Evolutionary conservation across 1,284 basidiomycete genomes (phyloP).

Genomic region (Erythrobasidium hasegawianum): DNA sequence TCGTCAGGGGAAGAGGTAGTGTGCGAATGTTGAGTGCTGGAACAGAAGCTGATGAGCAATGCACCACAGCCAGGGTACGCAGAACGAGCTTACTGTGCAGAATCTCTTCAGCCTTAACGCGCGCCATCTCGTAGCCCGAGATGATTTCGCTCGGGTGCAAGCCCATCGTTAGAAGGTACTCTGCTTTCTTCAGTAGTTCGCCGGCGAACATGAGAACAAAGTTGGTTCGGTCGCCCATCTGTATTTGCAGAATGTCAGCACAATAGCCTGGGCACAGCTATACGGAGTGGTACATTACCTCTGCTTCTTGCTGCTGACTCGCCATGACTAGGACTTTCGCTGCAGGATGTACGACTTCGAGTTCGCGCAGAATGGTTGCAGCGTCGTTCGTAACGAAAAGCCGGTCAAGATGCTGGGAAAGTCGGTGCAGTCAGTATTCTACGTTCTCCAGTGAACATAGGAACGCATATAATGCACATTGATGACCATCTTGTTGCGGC

Average conservation of each 20-base stretch:
- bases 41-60: no score
- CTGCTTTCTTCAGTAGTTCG: slow-evolving; percentile 90
- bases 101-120: slow-evolving; percentile 76
- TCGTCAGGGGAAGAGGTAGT: slow-evolving; percentile 74
- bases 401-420: slow-evolving; percentile 68
- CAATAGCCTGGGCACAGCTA: no score
- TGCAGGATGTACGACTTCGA: slow-evolving; percentile 97
- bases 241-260: background rate
- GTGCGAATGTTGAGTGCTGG: slow-evolving; percentile 49
- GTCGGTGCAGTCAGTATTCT: background rate
- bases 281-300: no score
- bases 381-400: slow-evolving; percentile 98
- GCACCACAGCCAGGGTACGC: background rate
- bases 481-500: slow-evolving; percentile 91
- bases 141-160: slow-evolving; percentile 86
- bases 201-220: slow-evolving; percentile 92
- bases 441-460: no score
- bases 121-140: slow-evolving; percentile 93
- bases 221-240: slow-evolving; percentile 97
- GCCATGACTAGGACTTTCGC: slow-evolving; percentile 98
- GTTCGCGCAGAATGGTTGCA: slow-evolving; percentile 95
- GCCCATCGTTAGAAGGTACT: slow-evolving; percentile 89
- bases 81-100: slow-evolving; percentile 68
- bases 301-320: slow-evolving; percentile 89
- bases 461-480: slow-evolving; percentile 53